A percentile compares a stretch with the other conserved stretches of the same genome.
These are phyloP conservation scores for Musa acuminata DNA, from an alignment of 176 grass and related monocot species.

Conservation along the genomic window DNA sequence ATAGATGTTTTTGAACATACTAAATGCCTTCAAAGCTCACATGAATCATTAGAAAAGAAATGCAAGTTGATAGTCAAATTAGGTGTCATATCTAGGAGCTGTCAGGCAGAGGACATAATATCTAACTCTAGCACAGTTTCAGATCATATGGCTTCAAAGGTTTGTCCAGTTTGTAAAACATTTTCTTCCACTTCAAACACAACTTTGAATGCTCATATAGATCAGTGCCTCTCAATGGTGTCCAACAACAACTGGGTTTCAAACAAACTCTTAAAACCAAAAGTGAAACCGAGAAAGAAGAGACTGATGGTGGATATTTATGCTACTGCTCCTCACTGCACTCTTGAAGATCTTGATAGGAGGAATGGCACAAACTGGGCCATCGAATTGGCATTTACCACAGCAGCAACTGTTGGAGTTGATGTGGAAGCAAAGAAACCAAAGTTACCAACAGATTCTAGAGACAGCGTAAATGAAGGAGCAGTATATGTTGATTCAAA, in stretches of 20 bases:
- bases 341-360: slow-evolving; percentile 27
- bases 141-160: slow-evolving; percentile 22
- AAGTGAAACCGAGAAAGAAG: slow-evolving; percentile 28
- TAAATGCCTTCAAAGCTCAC: neutral
- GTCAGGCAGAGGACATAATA: slow-evolving; percentile 6
- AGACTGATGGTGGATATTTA: slow-evolving; percentile 23
- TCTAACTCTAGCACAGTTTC: slow-evolving; percentile 11
- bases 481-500: slow-evolving; percentile 30
- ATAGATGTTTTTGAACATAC: slow-evolving; percentile 3
- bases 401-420: neutral
- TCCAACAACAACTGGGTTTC: neutral
- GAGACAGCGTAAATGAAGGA: slow-evolving; percentile 1
- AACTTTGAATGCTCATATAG: slow-evolving; percentile 29
- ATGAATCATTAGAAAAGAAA: slow-evolving; percentile 1
- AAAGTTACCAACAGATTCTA: slow-evolving; percentile 6
- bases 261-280: neutral
- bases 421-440: neutral
- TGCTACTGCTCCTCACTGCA: slow-evolving; percentile 14
- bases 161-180: slow-evolving; percentile 26
- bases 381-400: slow-evolving; percentile 1
- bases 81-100: neutral
- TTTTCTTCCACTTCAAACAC: slow-evolving; percentile 26
- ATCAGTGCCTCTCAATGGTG: slow-evolving; percentile 13
- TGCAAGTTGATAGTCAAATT: slow-evolving; percentile 12
- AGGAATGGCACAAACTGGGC: slow-evolving; percentile 33